Percentiles rank a stretch among this genome's conserved stretches.
Conservation (phyloP, 2,329 filamentous ascomycete genomes). For the Ilyonectria robusta region DNA sequence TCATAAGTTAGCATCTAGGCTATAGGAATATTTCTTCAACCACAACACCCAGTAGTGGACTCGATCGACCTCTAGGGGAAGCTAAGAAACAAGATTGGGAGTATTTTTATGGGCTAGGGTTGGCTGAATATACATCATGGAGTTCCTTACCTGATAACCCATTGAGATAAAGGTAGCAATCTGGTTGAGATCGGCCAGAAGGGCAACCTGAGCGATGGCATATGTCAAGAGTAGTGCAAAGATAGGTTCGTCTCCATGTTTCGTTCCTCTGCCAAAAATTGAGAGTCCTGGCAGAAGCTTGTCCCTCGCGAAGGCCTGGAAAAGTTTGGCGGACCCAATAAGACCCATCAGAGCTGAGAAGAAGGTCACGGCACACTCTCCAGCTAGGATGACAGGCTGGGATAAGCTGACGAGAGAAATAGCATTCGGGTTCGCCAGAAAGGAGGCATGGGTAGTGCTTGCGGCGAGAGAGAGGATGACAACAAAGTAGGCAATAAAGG, state of each 20-base stretch:
- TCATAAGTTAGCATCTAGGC: constrained; percentile 63
- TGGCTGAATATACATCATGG: background rate
- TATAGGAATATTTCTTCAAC: background rate
- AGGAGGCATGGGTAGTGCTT: constrained; percentile 80
- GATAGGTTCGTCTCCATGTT: constrained; percentile 80
- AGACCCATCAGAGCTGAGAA: constrained; percentile 92
- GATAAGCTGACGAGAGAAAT: constrained; percentile 88
- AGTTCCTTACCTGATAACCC: constrained; percentile 77
- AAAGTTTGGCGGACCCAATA: constrained; percentile 85
- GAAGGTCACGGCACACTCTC: constrained; percentile 85
- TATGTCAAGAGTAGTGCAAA: constrained; percentile 84
- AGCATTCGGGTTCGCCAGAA: constrained; percentile 82
- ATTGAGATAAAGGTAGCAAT: constrained; percentile 93
- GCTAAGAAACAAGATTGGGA: background rate
- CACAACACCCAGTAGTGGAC: background rate
- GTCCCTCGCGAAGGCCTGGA: constrained; percentile 87
- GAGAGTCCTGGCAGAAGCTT: constrained; percentile 82
- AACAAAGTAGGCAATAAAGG: constrained; percentile 81
- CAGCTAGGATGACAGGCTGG: constrained; percentile 79
- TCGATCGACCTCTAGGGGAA: too few relatives aligned
- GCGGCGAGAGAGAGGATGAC: constrained; percentile 85
- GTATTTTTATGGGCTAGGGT: background rate
- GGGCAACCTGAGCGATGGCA: constrained; percentile 80
- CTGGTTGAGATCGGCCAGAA: constrained; percentile 87
- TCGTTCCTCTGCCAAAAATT: constrained; percentile 81